Percentiles rank a stretch among this genome's conserved stretches.
Conservation (phyloP, 177 flowering plant genomes). For the Tripterygium wilfordii region DNA sequence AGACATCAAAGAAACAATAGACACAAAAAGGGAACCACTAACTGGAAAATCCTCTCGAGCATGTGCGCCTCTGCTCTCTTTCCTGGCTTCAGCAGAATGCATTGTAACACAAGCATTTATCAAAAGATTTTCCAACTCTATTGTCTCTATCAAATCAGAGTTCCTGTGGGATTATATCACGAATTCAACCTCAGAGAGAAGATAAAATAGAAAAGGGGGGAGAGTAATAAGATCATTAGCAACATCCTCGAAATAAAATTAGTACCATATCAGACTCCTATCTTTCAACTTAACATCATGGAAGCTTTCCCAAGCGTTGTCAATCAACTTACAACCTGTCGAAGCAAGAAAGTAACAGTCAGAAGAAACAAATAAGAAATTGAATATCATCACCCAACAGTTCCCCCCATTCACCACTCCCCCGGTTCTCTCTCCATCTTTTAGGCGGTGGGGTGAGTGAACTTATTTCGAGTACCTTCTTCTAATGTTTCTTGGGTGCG, state of each 20-base stretch:
- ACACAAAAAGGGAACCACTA: slow-evolving; percentile 10
- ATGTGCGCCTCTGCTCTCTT: slow-evolving; percentile 99
- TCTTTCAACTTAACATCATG: slow-evolving; percentile 81
- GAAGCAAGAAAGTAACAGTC: not conserved
- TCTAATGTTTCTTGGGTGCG: slow-evolving; percentile 89
- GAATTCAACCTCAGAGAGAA: not conserved
- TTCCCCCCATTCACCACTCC: no score
- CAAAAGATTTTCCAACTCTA: slow-evolving; percentile 90
- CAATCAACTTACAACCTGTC: slow-evolving; percentile 82
- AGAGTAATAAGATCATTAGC: not conserved
- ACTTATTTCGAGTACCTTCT: slow-evolving; percentile 63
- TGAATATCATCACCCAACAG: no score
- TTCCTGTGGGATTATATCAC: slow-evolving; percentile 46
- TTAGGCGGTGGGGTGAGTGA: no score
- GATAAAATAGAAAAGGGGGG: not conserved
- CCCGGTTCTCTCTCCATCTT: no score
- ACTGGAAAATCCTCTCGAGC: slow-evolving; percentile 94
- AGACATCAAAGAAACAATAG: not conserved
- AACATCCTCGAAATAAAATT: slow-evolving; percentile 2
- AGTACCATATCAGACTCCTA: slow-evolving; percentile 87
- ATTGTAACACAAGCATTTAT: slow-evolving; percentile 93
- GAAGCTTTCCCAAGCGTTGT: slow-evolving; percentile 85
- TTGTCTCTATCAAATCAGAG: slow-evolving; percentile 84
- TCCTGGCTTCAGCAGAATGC: slow-evolving; percentile 99
- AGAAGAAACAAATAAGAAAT: not conserved